Base-by-base conservation (phyloP, 495 filamentous ascomycete species). In the Podospora fimiseda region DNA sequence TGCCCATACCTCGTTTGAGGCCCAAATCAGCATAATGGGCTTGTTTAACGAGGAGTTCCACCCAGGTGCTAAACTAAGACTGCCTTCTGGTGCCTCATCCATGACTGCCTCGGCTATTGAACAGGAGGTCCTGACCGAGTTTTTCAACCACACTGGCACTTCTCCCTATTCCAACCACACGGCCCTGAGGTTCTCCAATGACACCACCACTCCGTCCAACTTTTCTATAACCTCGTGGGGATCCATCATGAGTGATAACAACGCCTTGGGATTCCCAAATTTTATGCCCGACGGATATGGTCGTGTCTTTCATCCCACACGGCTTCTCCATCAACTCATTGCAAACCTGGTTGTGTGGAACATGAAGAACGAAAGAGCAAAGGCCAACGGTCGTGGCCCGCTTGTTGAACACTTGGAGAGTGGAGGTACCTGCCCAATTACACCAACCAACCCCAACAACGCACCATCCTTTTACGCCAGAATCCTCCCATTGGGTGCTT, bases 401-500 rank as follows among this genome's bases (percentile, higher is more conserved):
- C 27, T 33, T 6, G 11, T 33, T 11, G 6, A 33, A 33, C 6
- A 33, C 27, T 6, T 33, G 27, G 11, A 5, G 6, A 33, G 5
- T 33, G 27, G 27, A 6, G 27, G 6, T 5, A 33, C 27, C 11
- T 33, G 27, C 27, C 27, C 27, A 11, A 6, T 33, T 33, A 6
- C 27, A 5, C 27, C 27, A 5, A 33, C 5, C 27, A 11, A 33
- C 27, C 5, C 27, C 27, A 33, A 5, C 27, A 33, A 5, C 6
- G 27, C 27, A 33, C 27, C 27, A 11, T 11, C 5, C 11, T 55
- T 62, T 24, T 54, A 48, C 9, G 62, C 79, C 4, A 65, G 74
- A 0, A 63, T 80, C 14, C 56, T 80, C 58, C 72, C 75, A 1
- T 61, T 81, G 0, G 76, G 78, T 0, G 77, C 73, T 2, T 80